Conservation (phyloP, 495 filamentous ascomycete genomes). For the Neurospora hispaniola region DNA sequence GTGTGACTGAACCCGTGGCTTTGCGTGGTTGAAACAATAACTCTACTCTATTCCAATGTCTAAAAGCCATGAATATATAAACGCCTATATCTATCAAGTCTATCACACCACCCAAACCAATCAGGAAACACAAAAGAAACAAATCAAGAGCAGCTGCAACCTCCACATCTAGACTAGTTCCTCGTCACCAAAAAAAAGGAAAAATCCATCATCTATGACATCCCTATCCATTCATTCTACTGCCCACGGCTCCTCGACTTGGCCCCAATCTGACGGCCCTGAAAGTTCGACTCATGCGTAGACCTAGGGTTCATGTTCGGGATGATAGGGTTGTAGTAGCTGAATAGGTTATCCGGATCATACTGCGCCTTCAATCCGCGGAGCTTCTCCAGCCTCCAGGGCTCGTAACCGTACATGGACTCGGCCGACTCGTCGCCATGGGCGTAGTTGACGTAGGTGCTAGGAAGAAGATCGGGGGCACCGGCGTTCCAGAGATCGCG, state of each 20-base stretch:
- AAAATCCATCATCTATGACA: neutral
- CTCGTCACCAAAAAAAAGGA: neutral
- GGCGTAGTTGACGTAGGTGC: slow-evolving; percentile 26
- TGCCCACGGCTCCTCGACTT: neutral
- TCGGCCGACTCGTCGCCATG: slow-evolving; percentile 27
- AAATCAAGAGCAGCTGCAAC: neutral
- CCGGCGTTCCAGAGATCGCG: neutral
- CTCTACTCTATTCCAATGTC: neutral
- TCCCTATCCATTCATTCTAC: neutral
- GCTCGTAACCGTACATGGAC: slow-evolving; percentile 28
- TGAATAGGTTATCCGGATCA: slow-evolving; percentile 42
- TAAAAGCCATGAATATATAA: neutral
- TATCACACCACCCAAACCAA: neutral
- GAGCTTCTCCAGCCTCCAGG: slow-evolving; percentile 37
- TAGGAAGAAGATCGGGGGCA: slow-evolving; percentile 12
- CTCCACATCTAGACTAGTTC: neutral
- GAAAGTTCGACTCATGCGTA: neutral
- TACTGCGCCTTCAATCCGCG: slow-evolving; percentile 41
- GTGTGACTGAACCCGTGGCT: rapidly evolving
- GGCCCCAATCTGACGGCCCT: neutral
- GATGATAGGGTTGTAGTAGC: slow-evolving; percentile 37
- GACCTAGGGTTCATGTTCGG: neutral
- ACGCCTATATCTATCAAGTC: neutral
- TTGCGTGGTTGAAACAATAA: neutral
- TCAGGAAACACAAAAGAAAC: neutral